phyloP scores from a whole-genome alignment of 768 basidiomycete genomes.

The Podaxis pistillaris region DNA sequence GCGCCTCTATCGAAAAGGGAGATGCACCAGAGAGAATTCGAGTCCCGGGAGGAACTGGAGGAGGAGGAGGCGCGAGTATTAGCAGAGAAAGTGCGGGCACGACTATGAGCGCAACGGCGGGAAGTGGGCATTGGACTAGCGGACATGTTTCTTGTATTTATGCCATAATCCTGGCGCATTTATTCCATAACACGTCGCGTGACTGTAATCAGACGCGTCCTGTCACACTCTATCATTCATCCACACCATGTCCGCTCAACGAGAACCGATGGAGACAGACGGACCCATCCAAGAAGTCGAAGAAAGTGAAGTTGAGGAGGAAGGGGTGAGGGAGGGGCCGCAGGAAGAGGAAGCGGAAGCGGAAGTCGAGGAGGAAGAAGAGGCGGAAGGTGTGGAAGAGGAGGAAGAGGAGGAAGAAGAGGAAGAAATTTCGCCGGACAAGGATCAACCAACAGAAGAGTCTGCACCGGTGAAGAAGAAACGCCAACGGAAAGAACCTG shows the following conservation, averaged over 20 bases:
- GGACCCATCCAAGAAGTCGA: constrained; percentile 13
- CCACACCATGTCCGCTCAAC: constrained; percentile 8
- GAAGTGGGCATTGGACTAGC: no score
- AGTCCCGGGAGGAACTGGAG: constrained; percentile 57
- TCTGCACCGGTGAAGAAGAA: constrained; percentile 25
- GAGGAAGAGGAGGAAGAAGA: constrained; percentile 13
- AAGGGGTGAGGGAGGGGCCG: background rate
- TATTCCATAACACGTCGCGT: constrained; percentile 4
- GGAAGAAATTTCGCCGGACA: background rate
- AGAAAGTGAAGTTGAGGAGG: constrained; percentile 5
- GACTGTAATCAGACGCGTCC: constrained; percentile 9
- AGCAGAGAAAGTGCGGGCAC: constrained; percentile 42
- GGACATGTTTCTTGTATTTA: no score
- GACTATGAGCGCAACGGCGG: constrained; percentile 25
- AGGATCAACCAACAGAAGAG: constrained; percentile 10
- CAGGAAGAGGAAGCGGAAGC: constrained; percentile 9
- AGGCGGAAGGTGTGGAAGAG: constrained; percentile 6
- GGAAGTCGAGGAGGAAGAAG: background rate
- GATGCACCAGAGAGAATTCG: constrained; percentile 63
- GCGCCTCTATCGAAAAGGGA: constrained; percentile 40
- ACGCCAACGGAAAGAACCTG: constrained; percentile 26
- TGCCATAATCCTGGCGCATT: background rate
- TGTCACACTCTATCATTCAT: constrained; percentile 13
- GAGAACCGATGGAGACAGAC: constrained; percentile 16
- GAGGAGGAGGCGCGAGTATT: constrained; percentile 52